Base-by-base conservation (phyloP, 2,329 filamentous ascomycete species). In the Pleomassaria siparia region DNA sequence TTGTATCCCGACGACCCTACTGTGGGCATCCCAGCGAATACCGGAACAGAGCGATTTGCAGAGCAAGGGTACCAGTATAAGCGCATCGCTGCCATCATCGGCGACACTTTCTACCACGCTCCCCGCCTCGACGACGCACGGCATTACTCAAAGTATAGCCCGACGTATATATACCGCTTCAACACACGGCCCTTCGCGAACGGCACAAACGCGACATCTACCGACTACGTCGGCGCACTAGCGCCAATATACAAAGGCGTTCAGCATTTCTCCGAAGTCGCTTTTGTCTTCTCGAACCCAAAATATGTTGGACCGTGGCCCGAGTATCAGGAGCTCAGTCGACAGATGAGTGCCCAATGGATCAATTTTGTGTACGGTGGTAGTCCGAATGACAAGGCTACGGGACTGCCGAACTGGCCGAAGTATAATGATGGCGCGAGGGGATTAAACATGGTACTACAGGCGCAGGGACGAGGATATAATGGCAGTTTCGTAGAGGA, bases 111-210 rank as follows among this genome's bases (percentile, higher is more conserved):
- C 46, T 80, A 84, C 69, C 80, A 82, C 50, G 82, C 79, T 2
- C 75, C 79, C n/a, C 76, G 82, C 3, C 59, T 70, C 2, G 60
- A 60, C 30, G 68, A 71, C 30, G 67, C 68, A 9, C 13, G 77
- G 76, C 16, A 69, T 72, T 48, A 76, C 76, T 30, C 78, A 70
- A 59, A 73, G 76, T 59, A 70, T 71, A 68, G 72, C 7, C 65
- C 79, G 1, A 74, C 78, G 2, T 86, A 83, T 67, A 80, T 78
- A 50, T 86, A 85, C 69, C 76, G 80, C 40, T 86, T 86, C 73
- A 82, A 86, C 58, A 70, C 68, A 4, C 59, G 63, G 11, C 66
- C 66, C 2, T 71, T 60, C 49, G n/a, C 46, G 22, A 50, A 63
- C 44, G 49, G 48, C 44, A 56, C 57, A 9, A 64, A 63, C 13